Evolutionary conservation across 495 filamentous ascomycete genomes (phyloP).

Genomic region (Daldinia bambusicola): DNA sequence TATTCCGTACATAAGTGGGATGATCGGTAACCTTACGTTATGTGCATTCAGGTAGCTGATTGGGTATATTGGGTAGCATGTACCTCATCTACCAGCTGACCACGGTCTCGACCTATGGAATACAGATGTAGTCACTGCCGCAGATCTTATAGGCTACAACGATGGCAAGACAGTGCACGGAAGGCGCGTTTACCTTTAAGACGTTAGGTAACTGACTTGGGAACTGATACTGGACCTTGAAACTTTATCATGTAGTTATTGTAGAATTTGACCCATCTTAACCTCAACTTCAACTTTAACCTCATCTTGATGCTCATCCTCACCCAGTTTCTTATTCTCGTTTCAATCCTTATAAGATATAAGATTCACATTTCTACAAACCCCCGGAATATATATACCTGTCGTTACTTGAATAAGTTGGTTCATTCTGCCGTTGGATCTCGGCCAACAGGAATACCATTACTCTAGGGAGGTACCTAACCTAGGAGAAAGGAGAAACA

Average conservation of each 20-base stretch:
- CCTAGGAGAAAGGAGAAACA: background rate
- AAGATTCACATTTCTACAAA: background rate
- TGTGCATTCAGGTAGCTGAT: background rate
- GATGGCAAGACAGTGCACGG: conserved; percentile 5
- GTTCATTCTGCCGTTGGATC: background rate
- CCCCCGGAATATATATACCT: background rate
- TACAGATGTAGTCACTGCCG: conserved; percentile 2
- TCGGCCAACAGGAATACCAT: background rate
- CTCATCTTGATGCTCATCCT: background rate
- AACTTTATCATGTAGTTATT: background rate
- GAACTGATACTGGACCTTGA: background rate
- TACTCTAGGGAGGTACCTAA: background rate
- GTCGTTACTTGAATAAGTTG: background rate
- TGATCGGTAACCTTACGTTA: background rate
- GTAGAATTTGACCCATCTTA: background rate
- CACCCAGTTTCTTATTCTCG: background rate
- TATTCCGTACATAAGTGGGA: conserved; percentile 8
- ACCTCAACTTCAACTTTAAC: background rate
- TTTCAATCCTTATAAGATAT: background rate
- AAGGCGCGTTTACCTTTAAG: conserved; percentile 16
- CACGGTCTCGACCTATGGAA: conserved; percentile 7
- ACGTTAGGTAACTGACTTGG: conserved; percentile 6
- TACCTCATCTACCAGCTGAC: background rate
- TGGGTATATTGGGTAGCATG: background rate
- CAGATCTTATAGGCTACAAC: conserved; percentile 13